Base-by-base conservation (phyloP, 2,329 filamentous ascomycete genomes). In the Endothia cerciana region DNA sequence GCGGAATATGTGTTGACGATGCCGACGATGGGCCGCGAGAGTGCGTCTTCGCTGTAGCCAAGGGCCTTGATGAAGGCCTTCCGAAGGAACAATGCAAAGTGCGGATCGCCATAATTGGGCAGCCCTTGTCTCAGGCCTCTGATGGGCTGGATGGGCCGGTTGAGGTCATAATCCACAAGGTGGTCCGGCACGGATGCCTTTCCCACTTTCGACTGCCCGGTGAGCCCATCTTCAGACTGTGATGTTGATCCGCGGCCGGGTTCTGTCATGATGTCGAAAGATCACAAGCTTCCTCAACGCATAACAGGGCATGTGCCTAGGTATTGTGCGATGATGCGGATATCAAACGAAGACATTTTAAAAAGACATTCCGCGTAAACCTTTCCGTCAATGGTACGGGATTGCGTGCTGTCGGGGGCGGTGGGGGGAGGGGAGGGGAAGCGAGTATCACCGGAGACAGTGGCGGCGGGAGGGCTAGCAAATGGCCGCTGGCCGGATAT, bases 51-150 rank as follows among this genome's bases (percentile, higher is more conserved):
- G 65, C 86, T 87, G 74, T 91, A 92, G 0, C 90, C 90, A 1
- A 91, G 81, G 0, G 90, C 89, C 75, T 92, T 92, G 79, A 92
- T 92, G 75, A 92, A 92, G 30, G 89, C 89, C 72, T 92, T 92
- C 41, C 90, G 84, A 0, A 92, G 81, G 72, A 92, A 92, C 1
- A 92, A 82, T 0, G 88, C 90, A 78, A 93, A 93, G 76, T 92
- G 90, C 7, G 89, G 81, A 70, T 93, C 90, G 55, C 90, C 90
- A 70, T 92, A 92, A 0, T 85, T 87, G 2, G 89, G 84, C 1
- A 92, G 82, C 1, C 87, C 87, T 70, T 88, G 87, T 8, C 88
- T 83, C 38, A 92, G 79, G 7, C 89, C 89, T 56, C 75, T 69
- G 40, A 77, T 75, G 49, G 81, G 77, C 30, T 77, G 71, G 62